Conservation (phyloP, 2,329 filamentous ascomycete genomes). For the Graphiopsis chlorocephala region DNA sequence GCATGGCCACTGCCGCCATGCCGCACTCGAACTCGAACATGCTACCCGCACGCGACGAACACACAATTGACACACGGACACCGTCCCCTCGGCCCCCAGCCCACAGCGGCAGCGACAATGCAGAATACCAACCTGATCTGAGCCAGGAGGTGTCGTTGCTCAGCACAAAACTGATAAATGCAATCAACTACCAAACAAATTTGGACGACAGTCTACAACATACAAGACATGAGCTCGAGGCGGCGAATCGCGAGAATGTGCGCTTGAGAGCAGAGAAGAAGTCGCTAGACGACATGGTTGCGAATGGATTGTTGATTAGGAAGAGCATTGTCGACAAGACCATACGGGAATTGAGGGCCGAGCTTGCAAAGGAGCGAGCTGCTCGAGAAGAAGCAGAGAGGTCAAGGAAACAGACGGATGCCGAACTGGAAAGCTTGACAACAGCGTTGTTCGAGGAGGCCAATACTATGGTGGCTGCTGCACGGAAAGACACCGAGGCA, state of each 20-base stretch:
- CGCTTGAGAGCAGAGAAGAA: slow-evolving; percentile 67
- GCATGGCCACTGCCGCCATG: slow-evolving; percentile 15
- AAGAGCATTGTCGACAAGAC: slow-evolving; percentile 66
- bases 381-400: slow-evolving; percentile 44
- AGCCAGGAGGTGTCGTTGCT: slow-evolving; percentile 80
- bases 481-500: slow-evolving; percentile 78
- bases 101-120: slow-evolving; percentile 37
- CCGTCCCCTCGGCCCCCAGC: slow-evolving; percentile 33
- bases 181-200: slow-evolving; percentile 92
- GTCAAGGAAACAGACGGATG: slow-evolving; percentile 85
- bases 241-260: slow-evolving; percentile 64
- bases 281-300: slow-evolving; percentile 67
- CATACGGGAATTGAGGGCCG: slow-evolving; percentile 40
- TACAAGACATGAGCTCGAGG: slow-evolving; percentile 78
- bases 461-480: slow-evolving; percentile 93
- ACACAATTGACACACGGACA: slow-evolving; percentile 44
- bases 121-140: slow-evolving; percentile 55
- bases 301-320: slow-evolving; percentile 71
- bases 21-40: slow-evolving; percentile 9
- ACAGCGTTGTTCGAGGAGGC: slow-evolving; percentile 96
- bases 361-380: slow-evolving; percentile 43
- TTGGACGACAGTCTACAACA: slow-evolving; percentile 84
- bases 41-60: slow-evolving; percentile 23
- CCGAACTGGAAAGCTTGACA: slow-evolving; percentile 86
- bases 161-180: slow-evolving; percentile 93